phyloP scores from a whole-genome alignment of 768 basidiomycete species.

The Termitomyces sp. region DNA sequence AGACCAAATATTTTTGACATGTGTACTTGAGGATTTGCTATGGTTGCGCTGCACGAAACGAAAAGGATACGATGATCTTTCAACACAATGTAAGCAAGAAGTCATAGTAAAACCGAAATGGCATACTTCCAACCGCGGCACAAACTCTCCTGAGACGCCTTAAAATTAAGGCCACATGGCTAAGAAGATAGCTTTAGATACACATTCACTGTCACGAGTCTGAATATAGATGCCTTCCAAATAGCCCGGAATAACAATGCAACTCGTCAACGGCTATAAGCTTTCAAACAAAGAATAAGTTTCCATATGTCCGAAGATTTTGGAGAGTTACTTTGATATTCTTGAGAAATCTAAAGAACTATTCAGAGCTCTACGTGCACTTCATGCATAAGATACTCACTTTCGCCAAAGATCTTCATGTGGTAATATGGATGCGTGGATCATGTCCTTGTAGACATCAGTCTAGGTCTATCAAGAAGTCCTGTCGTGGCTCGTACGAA shows the following conservation, averaged over 20 bases:
- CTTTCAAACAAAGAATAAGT: conserved; percentile 17
- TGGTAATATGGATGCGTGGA: conserved; percentile 81
- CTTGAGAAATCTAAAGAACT: conserved; percentile 50
- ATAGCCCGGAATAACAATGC: conserved; percentile 77
- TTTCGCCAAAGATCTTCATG: conserved; percentile 81
- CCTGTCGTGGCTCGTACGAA: conserved; percentile 45
- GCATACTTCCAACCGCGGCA: conserved; percentile 70
- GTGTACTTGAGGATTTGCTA: conserved; percentile 67
- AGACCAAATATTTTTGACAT: conserved; percentile 77
- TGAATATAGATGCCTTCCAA: conserved; percentile 58
- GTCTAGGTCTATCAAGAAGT: not conserved
- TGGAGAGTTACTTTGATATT: conserved; percentile 46
- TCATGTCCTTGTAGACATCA: conserved; percentile 54
- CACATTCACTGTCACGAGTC: not conserved
- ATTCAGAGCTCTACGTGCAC: not conserved
- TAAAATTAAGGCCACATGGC: conserved; percentile 78
- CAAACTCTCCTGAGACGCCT: conserved; percentile 72
- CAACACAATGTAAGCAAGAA: not conserved
- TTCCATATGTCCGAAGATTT: not conserved
- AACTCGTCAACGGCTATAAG: conserved; percentile 81
- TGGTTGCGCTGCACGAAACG: conserved; percentile 86
- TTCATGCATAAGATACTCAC: conserved; percentile 24
- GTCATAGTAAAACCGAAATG: not conserved
- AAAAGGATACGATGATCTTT: conserved; percentile 55
- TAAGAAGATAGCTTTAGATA: conserved; percentile 19